Evolutionary conservation across 108 stramenopile genomes (phyloP).

Genomic region (Pelagomonas calceolata): DNA sequence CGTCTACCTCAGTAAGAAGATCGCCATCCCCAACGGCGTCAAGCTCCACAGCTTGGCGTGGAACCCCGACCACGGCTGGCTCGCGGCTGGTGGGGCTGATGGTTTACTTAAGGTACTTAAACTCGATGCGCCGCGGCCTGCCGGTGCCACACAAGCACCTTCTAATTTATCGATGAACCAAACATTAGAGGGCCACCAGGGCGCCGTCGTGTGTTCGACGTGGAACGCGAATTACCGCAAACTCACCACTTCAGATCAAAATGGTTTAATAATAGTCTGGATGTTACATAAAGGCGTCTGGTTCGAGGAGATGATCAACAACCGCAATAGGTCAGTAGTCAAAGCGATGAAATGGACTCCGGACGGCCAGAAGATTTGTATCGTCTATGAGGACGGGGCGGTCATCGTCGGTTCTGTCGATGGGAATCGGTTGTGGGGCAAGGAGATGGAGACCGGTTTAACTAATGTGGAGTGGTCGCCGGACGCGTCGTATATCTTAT

Average conservation of each 20-base stretch:
- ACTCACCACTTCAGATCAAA: conserved; percentile 52
- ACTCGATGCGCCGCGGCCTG: conserved; percentile 16
- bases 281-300: conserved; percentile 51
- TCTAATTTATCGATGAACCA: conserved; percentile 47
- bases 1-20: conserved; percentile 44
- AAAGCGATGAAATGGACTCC: conserved; percentile 51
- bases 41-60: conserved; percentile 34
- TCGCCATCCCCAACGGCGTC: conserved; percentile 46
- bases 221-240: conserved; percentile 51
- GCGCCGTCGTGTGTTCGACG: conserved; percentile 28
- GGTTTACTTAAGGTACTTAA: conserved; percentile 49
- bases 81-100: conserved; percentile 49
- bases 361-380: conserved; percentile 51
- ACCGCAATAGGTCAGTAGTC: conserved; percentile 45
- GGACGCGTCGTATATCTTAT: conserved; percentile 29
- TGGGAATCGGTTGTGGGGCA: conserved; percentile 53
- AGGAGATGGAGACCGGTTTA: conserved; percentile 31
- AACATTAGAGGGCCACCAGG: conserved; percentile 38
- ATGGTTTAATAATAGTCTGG: conserved; percentile 58
- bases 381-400: conserved; percentile 49
- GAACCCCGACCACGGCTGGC: conserved; percentile 42
- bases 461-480: conserved; percentile 48
- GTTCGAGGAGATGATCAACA: conserved; percentile 63
- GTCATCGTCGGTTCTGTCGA: conserved; percentile 53
- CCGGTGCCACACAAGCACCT: conserved; percentile 7